A percentile compares a stretch with the other conserved stretches of the same genome.
These are phyloP conservation scores for Colletotrichum spinosum DNA, from an alignment of 2,329 filamentous ascomycete genomes.

Conservation along the genomic window DNA sequence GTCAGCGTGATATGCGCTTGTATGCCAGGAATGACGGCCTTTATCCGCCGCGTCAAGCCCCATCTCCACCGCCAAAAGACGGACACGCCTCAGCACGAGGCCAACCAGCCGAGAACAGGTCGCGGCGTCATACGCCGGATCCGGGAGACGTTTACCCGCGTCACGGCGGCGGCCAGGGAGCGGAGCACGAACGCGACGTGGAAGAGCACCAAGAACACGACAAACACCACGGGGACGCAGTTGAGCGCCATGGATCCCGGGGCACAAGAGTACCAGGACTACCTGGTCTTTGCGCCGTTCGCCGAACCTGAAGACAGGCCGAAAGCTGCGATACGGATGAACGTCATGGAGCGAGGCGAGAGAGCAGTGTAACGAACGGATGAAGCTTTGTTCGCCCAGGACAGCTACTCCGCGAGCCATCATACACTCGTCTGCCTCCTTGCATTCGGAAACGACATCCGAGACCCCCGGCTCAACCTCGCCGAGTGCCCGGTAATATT, in stretches of 20 bases:
- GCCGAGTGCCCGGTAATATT: conserved; percentile 32
- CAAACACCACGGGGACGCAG: not conserved
- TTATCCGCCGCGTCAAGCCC: conserved; percentile 19
- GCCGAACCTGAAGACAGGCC: not conserved
- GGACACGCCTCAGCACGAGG: not conserved
- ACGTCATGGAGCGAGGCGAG: not conserved
- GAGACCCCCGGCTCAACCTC: conserved; percentile 17
- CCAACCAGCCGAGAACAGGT: conserved; percentile 2
- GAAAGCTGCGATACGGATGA: not conserved
- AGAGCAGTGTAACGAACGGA: no score
- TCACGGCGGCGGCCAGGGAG: not conserved
- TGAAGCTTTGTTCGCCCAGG: no score
- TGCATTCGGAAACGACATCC: conserved; percentile 32
- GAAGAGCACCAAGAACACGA: conserved; percentile 4
- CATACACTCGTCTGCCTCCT: conserved; percentile 22
- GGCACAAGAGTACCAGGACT: conserved; percentile 2
- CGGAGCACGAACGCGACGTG: not conserved
- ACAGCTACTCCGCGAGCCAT: no score
- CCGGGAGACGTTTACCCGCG: not conserved
- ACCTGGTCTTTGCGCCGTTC: not conserved
- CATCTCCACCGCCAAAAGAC: not conserved
- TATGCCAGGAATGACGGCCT: conserved; percentile 28
- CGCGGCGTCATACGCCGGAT: not conserved
- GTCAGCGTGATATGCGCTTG: conserved; percentile 33
- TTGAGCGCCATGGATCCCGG: conserved; percentile 3